Conservation (phyloP, 75 land plant genomes). For the Cryptomeria japonica region DNA sequence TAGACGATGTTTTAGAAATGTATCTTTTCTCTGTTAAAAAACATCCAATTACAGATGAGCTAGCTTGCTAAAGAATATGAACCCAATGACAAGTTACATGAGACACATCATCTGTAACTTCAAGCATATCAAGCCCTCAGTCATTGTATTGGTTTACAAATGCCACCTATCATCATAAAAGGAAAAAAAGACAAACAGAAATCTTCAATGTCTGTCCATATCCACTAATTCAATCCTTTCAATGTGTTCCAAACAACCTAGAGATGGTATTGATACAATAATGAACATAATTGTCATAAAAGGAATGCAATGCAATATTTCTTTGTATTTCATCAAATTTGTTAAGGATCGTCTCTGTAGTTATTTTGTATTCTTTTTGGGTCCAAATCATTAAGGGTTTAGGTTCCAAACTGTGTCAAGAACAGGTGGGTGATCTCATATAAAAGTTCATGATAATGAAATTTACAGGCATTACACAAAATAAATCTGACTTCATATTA, state of each 20-base stretch:
- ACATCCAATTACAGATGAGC: background rate
- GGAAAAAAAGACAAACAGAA: background rate
- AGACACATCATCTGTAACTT: background rate
- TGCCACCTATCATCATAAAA: background rate
- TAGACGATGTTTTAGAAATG: background rate
- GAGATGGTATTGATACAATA: background rate
- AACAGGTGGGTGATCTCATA: background rate
- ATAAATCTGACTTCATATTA: background rate
- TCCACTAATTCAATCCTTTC: background rate
- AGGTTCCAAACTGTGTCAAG: background rate
- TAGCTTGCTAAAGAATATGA: background rate
- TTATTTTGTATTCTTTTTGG: background rate
- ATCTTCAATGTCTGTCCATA: background rate
- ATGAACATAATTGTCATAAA: background rate
- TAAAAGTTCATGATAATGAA: background rate
- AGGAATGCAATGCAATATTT: background rate
- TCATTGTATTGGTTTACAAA: background rate
- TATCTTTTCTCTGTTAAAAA: background rate
- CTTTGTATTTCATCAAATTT: background rate
- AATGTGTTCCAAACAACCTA: background rate
- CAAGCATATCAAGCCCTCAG: background rate
- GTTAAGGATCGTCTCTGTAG: background rate
- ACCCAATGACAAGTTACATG: background rate
- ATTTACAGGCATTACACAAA: background rate
- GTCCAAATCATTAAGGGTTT: background rate